A percentile compares a stretch with the other conserved stretches of the same genome.
Conservation (phyloP, 164 flowering plant genomes). For the Aristolochia californica region DNA sequence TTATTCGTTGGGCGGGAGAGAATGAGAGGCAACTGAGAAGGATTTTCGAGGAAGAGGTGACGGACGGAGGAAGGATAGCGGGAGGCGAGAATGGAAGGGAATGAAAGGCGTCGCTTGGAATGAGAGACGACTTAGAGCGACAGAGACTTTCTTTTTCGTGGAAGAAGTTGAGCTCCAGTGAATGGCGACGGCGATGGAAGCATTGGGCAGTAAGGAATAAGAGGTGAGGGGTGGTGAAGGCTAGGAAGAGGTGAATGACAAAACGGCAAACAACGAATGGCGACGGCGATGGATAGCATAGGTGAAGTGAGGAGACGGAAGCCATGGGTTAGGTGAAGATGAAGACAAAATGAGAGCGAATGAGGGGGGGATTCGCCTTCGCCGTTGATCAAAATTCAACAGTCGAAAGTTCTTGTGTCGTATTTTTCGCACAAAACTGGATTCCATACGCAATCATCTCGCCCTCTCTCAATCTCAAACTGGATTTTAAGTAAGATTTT, state of each 20-base stretch:
- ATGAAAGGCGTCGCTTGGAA: neutral
- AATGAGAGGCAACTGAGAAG: neutral
- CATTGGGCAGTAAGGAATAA: neutral
- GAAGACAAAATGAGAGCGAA: no score
- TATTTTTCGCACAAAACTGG: no score
- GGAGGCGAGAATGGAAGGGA: neutral
- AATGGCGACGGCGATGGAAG: neutral
- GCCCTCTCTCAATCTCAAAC: no score
- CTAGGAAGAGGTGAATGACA: neutral
- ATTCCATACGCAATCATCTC: no score
- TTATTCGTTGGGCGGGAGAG: neutral
- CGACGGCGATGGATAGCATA: neutral
- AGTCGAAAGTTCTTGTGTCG: no score
- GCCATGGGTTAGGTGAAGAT: no score
- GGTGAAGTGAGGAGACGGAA: neutral
- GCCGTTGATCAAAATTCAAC: no score
- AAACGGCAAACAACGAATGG: neutral
- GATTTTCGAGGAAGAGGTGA: neutral
- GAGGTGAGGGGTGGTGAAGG: neutral
- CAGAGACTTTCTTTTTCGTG: no score
- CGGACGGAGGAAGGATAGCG: neutral
- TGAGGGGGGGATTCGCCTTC: no score
- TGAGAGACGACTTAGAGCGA: neutral
- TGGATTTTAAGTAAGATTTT: no score
- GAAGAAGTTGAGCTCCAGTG: neutral